Conservation (phyloP, 495 filamentous ascomycete genomes). For the Pseudevernia furfuracea region DNA sequence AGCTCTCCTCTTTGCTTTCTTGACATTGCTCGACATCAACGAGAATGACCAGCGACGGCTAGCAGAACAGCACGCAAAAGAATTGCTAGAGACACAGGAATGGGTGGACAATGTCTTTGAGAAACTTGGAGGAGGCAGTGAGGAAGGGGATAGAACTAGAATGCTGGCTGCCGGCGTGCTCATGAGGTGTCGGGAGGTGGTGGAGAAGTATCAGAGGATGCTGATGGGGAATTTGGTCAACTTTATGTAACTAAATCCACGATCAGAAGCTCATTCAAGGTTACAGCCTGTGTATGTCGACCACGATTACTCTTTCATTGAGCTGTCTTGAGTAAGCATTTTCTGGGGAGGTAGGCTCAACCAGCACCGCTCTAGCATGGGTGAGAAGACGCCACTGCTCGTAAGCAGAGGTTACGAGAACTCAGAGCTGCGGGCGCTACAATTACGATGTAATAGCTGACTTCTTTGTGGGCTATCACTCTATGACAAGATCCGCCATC, state of each 20-base stretch:
- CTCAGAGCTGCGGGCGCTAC: too few relatives aligned
- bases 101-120: conserved; percentile 70
- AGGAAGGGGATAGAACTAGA: conserved; percentile 54
- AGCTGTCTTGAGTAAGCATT: not conserved
- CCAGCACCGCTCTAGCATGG: not conserved
- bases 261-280: conserved; percentile 14
- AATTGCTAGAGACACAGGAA: conserved; percentile 53
- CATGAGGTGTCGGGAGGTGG: conserved; percentile 66
- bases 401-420: too few relatives aligned
- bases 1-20: conserved; percentile 67
- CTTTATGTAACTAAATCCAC: conserved; percentile 13
- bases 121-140: conserved; percentile 41
- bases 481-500: conserved; percentile 27
- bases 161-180: conserved; percentile 77
- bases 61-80: conserved; percentile 48
- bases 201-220: conserved; percentile 70
- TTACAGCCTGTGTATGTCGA: not conserved
- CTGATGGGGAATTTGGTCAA: conserved; percentile 26
- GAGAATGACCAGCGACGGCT: conserved; percentile 43
- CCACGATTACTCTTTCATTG: not conserved
- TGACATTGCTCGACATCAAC: conserved; percentile 82
- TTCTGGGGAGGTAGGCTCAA: not conserved
- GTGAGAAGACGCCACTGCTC: too few relatives aligned
- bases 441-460: too few relatives aligned
- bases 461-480: not conserved